A percentile compares a stretch with the other conserved stretches of the same genome.
phyloP scores from a whole-genome alignment of 1,284 basidiomycete species.

The Cutaneotrichosporon daszewskae region DNA sequence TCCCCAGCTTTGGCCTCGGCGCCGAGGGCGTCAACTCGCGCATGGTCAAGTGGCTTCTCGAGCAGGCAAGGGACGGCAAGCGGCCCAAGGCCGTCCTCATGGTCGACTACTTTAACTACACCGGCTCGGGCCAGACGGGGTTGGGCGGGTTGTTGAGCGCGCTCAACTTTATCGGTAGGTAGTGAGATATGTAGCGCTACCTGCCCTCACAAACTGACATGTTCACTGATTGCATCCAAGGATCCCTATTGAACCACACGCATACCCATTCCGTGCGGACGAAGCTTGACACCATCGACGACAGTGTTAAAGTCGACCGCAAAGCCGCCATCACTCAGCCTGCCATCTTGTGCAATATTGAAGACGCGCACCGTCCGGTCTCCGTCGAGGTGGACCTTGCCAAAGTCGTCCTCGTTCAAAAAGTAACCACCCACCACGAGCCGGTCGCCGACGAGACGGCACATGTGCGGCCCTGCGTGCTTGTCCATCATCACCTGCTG shows the following conservation, averaged over 20 bases:
- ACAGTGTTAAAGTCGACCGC: slow-evolving; percentile 8
- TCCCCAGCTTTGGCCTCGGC: slow-evolving; percentile 65
- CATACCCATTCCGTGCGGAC: slow-evolving; percentile 11
- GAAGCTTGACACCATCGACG: slow-evolving; percentile 8
- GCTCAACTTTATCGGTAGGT: slow-evolving; percentile 6
- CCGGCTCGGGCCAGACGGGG: slow-evolving; percentile 11
- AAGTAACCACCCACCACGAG: slow-evolving; percentile 14
- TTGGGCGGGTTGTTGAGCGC: slow-evolving; percentile 9
- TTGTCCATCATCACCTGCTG: slow-evolving; percentile 9
- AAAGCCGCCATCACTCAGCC: no score
- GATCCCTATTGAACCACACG: no score
- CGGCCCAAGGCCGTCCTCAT: slow-evolving; percentile 28
- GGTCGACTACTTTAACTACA: slow-evolving; percentile 40
- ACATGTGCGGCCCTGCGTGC: slow-evolving; percentile 14
- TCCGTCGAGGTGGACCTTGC: slow-evolving; percentile 15
- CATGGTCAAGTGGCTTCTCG: slow-evolving; percentile 63
- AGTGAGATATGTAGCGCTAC: background rate
- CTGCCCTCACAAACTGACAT: no score
- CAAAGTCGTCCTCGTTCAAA: slow-evolving; percentile 15
- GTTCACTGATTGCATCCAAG: no score
- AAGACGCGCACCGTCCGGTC: slow-evolving; percentile 14
- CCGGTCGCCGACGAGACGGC: slow-evolving; percentile 12
- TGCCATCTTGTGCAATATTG: no score
- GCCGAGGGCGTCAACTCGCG: slow-evolving; percentile 75
- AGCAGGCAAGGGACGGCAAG: slow-evolving; percentile 25